Conservation (phyloP, 73 alveolate genomes). For the Tetrahymena malaccensis region DNA sequence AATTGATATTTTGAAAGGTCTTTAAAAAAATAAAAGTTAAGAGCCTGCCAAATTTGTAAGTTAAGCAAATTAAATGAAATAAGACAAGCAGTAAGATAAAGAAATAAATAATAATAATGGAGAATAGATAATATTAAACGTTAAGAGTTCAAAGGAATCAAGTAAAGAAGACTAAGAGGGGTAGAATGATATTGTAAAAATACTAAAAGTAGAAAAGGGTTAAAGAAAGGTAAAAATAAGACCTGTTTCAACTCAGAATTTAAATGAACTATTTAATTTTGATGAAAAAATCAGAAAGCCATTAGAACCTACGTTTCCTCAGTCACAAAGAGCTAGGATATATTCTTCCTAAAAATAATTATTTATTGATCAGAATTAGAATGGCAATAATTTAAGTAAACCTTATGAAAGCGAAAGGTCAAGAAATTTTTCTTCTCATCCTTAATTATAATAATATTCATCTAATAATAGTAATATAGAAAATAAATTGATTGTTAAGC, state of each 20-base stretch:
- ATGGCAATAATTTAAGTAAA: neutral
- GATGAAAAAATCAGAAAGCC: neutral
- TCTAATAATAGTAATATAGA: neutral
- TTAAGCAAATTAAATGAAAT: neutral
- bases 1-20: neutral
- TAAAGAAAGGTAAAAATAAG: neutral
- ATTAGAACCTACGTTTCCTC: neutral
- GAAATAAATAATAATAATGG: too few relatives aligned
- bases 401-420: neutral
- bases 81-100: neutral
- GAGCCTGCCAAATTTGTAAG: neutral
- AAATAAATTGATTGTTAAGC: neutral
- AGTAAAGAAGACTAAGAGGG: neutral
- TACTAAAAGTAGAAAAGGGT: neutral
- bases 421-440: neutral
- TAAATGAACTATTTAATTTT: too few relatives aligned
- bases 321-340: neutral
- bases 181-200: neutral
- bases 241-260: neutral
- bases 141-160: neutral
- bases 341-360: neutral
- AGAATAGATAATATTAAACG: neutral
- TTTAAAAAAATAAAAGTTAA: too few relatives aligned
- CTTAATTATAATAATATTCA: neutral
- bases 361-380: neutral